phyloP scores from a whole-genome alignment of 2,329 filamentous ascomycete genomes.

The Scleromitrula shiraiana region DNA sequence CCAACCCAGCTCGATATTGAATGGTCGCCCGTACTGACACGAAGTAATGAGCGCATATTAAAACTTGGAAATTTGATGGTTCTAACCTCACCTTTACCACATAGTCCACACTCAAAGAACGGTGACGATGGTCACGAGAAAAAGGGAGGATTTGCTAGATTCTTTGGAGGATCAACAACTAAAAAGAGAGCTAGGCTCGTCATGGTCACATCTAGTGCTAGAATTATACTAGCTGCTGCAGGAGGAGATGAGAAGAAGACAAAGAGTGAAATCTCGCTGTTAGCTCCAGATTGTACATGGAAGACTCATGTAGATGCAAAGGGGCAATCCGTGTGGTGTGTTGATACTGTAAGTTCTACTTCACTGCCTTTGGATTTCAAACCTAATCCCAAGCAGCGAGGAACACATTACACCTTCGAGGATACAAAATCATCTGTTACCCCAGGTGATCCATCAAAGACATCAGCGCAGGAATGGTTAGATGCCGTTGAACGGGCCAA shows the following conservation, averaged over 20 bases:
- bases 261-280: slow-evolving; percentile 83
- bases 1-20: slow-evolving; percentile 95
- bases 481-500: slow-evolving; percentile 79
- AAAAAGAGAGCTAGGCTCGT: slow-evolving; percentile 92
- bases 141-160: slow-evolving; percentile 87
- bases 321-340: slow-evolving; percentile 78
- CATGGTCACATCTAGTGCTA: slow-evolving; percentile 86
- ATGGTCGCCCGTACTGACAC: slow-evolving; percentile 92
- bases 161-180: slow-evolving; percentile 83
- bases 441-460: slow-evolving; percentile 53
- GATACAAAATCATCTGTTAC: slow-evolving; percentile 67
- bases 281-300: slow-evolving; percentile 69
- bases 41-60: slow-evolving; percentile 85
- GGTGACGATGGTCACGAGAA: slow-evolving; percentile 75
- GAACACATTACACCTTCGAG: slow-evolving; percentile 89
- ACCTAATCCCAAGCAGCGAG: slow-evolving; percentile 42
- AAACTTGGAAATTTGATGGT: slow-evolving; percentile 90
- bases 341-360: slow-evolving; percentile 71
- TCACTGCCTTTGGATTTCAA: background rate
- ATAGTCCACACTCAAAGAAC: slow-evolving; percentile 63
- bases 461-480: slow-evolving; percentile 83
- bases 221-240: slow-evolving; percentile 81
- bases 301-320: slow-evolving; percentile 77
- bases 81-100: slow-evolving; percentile 66
- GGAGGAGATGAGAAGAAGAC: slow-evolving; percentile 94